Conservation (phyloP, 202 grass and related monocot genomes). For the Elaeis oleifera region DNA sequence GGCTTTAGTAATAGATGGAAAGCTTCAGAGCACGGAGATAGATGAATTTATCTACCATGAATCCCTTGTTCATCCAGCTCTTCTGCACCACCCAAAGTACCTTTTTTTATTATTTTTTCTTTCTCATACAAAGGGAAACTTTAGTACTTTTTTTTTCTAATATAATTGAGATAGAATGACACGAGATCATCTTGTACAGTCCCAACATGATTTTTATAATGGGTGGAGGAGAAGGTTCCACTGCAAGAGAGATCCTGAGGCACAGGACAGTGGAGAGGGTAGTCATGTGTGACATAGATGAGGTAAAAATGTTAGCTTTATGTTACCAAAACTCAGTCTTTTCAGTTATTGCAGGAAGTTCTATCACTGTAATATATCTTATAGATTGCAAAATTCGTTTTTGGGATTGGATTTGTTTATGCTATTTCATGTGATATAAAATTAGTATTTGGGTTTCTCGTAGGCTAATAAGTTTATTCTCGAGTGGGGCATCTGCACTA, state of each 20-base stretch:
- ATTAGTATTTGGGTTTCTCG: too few relatives aligned
- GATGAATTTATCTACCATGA: constrained; percentile 27
- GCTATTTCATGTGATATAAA: too few relatives aligned
- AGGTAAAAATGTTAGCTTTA: background rate
- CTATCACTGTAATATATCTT: too few relatives aligned
- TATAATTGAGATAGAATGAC: too few relatives aligned
- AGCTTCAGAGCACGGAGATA: constrained; percentile 24
- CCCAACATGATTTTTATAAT: constrained; percentile 14
- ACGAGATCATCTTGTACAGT: background rate
- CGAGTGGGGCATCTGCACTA: too few relatives aligned
- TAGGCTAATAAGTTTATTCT: too few relatives aligned
- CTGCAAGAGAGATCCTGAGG: constrained; percentile 19
- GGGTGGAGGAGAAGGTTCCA: constrained; percentile 20
- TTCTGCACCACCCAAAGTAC: constrained; percentile 22
- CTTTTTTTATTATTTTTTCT: background rate
- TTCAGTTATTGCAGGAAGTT: too few relatives aligned
- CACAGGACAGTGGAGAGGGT: constrained; percentile 18
- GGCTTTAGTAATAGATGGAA: constrained; percentile 18
- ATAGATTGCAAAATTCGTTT: too few relatives aligned
- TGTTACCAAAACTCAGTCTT: too few relatives aligned
- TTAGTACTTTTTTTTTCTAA: too few relatives aligned
- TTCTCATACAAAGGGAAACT: too few relatives aligned
- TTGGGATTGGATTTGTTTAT: too few relatives aligned
- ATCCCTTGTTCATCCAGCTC: constrained; percentile 22
- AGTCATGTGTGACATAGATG: constrained; percentile 23